A percentile compares a stretch with the other conserved stretches of the same genome.
Conservation (phyloP, 1,139 yeast species). For the Candida labiduridarum region DNA sequence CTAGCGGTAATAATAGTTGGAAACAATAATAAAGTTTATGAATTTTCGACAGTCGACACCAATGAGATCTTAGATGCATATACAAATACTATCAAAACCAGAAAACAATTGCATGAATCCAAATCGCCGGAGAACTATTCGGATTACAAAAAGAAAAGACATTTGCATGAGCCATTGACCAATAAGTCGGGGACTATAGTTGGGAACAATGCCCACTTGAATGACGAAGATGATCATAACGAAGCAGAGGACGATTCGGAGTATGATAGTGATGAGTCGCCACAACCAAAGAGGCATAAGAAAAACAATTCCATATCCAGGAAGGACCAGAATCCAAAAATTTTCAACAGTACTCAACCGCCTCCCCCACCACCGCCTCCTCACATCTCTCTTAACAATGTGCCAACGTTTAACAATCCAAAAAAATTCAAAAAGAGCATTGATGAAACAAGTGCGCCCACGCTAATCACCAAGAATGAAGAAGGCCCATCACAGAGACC, state of each 20-base stretch:
- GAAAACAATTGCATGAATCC: constrained; percentile 48
- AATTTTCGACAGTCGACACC: constrained; percentile 75
- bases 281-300: constrained; percentile 32
- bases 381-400: constrained; percentile 29
- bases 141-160: constrained; percentile 38
- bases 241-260: constrained; percentile 31
- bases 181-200: constrained; percentile 16
- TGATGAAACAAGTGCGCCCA: constrained; percentile 2
- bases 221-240: constrained; percentile 13
- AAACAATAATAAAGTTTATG: constrained; percentile 78
- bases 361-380: constrained; percentile 25
- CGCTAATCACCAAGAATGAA: neutral
- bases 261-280: constrained; percentile 30
- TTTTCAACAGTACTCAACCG: constrained; percentile 15
- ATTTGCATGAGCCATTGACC: constrained; percentile 20
- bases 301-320: constrained; percentile 12
- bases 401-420: constrained; percentile 31
- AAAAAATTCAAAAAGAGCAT: constrained; percentile 17
- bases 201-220: constrained; percentile 13
- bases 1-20: constrained; percentile 89
- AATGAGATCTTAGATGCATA: constrained; percentile 62
- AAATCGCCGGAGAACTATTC: constrained; percentile 66
- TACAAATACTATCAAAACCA: constrained; percentile 27
- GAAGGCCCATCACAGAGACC: constrained; percentile 38
- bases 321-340: constrained; percentile 11